Conservation (phyloP, 768 basidiomycete genomes). For the Suillus spraguei region DNA sequence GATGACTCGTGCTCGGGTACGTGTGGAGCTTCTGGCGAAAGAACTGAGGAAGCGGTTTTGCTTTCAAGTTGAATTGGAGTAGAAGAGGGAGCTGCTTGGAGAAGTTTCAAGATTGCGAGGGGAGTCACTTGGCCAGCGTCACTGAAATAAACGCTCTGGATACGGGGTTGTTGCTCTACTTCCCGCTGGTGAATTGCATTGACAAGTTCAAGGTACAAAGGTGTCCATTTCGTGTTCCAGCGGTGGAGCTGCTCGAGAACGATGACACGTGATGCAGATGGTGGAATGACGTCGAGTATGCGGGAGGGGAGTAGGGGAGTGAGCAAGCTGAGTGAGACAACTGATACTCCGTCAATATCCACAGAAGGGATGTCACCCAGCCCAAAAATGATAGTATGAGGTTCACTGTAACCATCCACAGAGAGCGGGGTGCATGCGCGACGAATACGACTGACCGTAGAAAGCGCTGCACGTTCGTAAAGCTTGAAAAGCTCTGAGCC, state of each 20-base stretch:
- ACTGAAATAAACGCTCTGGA: slow-evolving; percentile 69
- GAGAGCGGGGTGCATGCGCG: slow-evolving; percentile 61
- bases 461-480: slow-evolving; percentile 70
- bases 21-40: slow-evolving; percentile 44
- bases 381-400: slow-evolving; percentile 70
- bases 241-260: slow-evolving; percentile 80
- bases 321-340: slow-evolving; percentile 68
- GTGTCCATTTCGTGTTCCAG: slow-evolving; percentile 86
- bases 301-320: slow-evolving; percentile 64
- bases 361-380: slow-evolving; percentile 55
- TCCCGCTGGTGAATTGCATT: slow-evolving; percentile 67
- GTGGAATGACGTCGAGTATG: slow-evolving; percentile 61
- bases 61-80: slow-evolving; percentile 53
- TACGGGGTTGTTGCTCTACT: slow-evolving; percentile 46
- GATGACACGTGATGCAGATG: slow-evolving; percentile 65
- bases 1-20: slow-evolving; percentile 91
- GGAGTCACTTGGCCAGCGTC: slow-evolving; percentile 40
- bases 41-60: slow-evolving; percentile 27
- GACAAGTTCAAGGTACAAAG: slow-evolving; percentile 82
- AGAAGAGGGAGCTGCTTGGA: slow-evolving; percentile 44
- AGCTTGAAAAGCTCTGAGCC: slow-evolving; percentile 44
- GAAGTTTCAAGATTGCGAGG: slow-evolving; percentile 52
- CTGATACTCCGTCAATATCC: slow-evolving; percentile 57
- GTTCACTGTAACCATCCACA: slow-evolving; percentile 51
- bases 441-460: slow-evolving; percentile 63